Evolutionary conservation across 2,329 filamentous ascomycete genomes (phyloP), one percentile per base, ranked within the genome.

Genomic region (Biscogniauxia sp.): DNA sequence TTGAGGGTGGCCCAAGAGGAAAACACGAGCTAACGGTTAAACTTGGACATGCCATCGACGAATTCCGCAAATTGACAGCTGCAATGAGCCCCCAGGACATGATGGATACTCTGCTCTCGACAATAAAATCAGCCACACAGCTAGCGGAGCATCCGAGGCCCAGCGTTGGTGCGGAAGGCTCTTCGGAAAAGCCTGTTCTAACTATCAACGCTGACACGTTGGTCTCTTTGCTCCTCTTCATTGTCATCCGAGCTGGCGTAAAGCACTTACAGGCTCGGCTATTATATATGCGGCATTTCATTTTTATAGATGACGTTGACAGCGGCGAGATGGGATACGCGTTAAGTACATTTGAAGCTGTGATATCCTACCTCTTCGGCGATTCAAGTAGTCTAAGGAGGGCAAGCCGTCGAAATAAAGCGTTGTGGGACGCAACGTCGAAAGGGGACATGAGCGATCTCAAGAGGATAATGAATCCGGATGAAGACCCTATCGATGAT

Each of bases 291-390:
- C 90, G 94, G 51, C 92, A 96, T 70, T 99, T 97, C 72, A 95
- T 97, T 67, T 99, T 97, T 75, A 93, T 97, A 55, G 95, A 98
- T 69, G 95, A 99, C 76, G 93, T 99, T 8, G 95, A 99, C 67
- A 96, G 88, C 63, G 95, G 95, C 54, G 95, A 99, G 77, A 89
- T 96, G 81, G 95, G 95, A 8, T 99, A 99, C 75, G 93, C 94
- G 0, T 77, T 99, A 55, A 98, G 94, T 75, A 99, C 95, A 0
- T 92, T 98, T 62, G 95, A 99, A 75, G 95, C 93, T 6, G 95
- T 99, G 0, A 77, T 99, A 37, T 88, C 92, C 1, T 98, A 99
- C 73, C 84, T 99, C 2, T 85, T 88, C 8, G 85, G 88, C 62
- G 93, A 96, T 72, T 96, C 94, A 0, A 87, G 86, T 15, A 90